These are phyloP conservation scores for Chondrus crispus DNA, from an alignment of 23 red algal species.

Conservation along the genomic window DNA sequence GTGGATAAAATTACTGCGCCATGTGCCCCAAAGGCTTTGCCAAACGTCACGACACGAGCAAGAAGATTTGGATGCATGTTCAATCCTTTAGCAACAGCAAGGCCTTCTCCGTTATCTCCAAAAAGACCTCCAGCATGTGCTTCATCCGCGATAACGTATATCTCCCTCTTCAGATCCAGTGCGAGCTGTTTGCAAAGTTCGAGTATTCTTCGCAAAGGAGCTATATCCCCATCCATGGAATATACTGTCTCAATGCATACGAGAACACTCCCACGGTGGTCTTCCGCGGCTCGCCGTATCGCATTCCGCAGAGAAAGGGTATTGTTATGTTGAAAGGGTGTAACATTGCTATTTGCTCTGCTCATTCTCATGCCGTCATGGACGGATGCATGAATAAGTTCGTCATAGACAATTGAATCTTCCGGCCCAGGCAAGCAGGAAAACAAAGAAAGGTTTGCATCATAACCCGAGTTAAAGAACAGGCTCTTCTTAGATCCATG, in stretches of 20 bases:
- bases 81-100: conserved; percentile 21
- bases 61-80: conserved; percentile 66
- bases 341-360: conserved; percentile 25
- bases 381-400: conserved; percentile 79
- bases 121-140: conserved; percentile 87
- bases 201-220: conserved; percentile 60
- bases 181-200: background rate
- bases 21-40: conserved; percentile 89
- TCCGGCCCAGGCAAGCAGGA: conserved; percentile 43
- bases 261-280: conserved; percentile 3
- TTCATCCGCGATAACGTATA: conserved; percentile 83
- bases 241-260: conserved; percentile 90
- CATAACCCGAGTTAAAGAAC: conserved; percentile 84
- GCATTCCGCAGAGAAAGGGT: conserved; percentile 1
- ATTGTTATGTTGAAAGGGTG: conserved; percentile 80
- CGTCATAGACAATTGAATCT: conserved; percentile 77
- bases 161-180: background rate
- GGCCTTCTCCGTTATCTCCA: conserved; percentile 70
- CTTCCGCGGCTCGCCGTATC: background rate
- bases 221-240: conserved; percentile 98
- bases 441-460: conserved; percentile 79
- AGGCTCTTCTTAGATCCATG: conserved; percentile 56
- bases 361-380: conserved; percentile 84
- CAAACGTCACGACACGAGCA: conserved; percentile 87
- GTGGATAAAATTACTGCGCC: conserved; percentile 76